Evolutionary conservation across 768 basidiomycete species (phyloP).

Genomic region (Hygrocybe coccinea): DNA sequence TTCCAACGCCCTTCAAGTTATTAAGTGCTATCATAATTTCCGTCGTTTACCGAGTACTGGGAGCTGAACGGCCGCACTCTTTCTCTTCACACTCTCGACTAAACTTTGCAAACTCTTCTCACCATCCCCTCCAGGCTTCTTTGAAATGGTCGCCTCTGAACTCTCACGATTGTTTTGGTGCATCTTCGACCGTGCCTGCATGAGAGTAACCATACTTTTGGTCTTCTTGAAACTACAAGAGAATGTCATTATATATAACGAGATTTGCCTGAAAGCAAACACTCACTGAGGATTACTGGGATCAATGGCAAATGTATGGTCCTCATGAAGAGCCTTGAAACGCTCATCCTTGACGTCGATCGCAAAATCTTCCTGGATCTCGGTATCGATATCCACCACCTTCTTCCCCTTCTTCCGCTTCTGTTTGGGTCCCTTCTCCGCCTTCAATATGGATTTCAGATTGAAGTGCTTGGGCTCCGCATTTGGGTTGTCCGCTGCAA

Average conservation of each 20-base stretch:
- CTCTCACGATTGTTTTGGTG: constrained; percentile 35
- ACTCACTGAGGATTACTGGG: constrained; percentile 92
- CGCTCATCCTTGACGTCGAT: constrained; percentile 85
- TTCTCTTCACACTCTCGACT: constrained; percentile 86
- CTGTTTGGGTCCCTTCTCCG: constrained; percentile 61
- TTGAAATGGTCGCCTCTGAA: constrained; percentile 7
- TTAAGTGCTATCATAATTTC: constrained; percentile 26
- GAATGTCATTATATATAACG: constrained; percentile 8
- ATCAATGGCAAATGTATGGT: constrained; percentile 91
- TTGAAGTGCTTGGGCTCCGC: constrained; percentile 77
- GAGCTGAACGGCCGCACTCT: constrained; percentile 39
- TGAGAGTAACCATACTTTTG: constrained; percentile 78
- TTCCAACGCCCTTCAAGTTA: not conserved
- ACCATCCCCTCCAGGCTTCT: constrained; percentile 13
- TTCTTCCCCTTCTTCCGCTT: constrained; percentile 44
- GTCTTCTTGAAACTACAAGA: constrained; percentile 81
- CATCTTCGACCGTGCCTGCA: constrained; percentile 76
- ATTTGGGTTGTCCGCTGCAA: constrained; percentile 49
- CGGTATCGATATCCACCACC: constrained; percentile 44
- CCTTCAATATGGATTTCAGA: constrained; percentile 81
- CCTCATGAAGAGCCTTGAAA: constrained; percentile 83
- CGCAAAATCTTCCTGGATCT: constrained; percentile 74
- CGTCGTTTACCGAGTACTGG: constrained; percentile 38
- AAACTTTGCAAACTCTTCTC: constrained; percentile 53
- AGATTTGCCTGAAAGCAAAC: not conserved